Conservation (phyloP, 2,329 filamentous ascomycete genomes). For the Sclerotinia minor region DNA sequence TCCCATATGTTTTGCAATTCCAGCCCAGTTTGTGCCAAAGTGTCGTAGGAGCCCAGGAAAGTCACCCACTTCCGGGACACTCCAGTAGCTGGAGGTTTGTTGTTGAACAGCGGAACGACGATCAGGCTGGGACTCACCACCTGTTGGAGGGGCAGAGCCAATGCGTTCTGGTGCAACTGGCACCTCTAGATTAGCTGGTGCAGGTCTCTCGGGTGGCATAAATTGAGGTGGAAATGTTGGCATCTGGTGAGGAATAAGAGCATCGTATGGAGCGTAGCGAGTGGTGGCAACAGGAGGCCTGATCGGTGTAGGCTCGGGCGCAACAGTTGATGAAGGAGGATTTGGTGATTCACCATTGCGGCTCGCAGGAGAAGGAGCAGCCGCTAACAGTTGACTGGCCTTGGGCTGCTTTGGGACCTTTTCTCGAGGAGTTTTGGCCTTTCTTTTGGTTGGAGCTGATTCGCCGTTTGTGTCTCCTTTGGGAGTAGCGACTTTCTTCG, state of each 20-base stretch:
- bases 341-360: slow-evolving; percentile 34
- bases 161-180: slow-evolving; percentile 37
- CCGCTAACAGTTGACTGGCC: slow-evolving; percentile 39
- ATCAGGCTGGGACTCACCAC: slow-evolving; percentile 36
- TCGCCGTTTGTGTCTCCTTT: slow-evolving; percentile 47
- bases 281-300: slow-evolving; percentile 27
- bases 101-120: slow-evolving; percentile 45
- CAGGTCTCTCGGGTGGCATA: slow-evolving; percentile 31
- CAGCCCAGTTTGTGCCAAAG: slow-evolving; percentile 77
- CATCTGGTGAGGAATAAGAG: slow-evolving; percentile 24
- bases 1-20: slow-evolving; percentile 76
- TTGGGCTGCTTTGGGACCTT: slow-evolving; percentile 40
- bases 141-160: slow-evolving; percentile 35
- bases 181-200: slow-evolving; percentile 33
- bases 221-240: slow-evolving; percentile 32
- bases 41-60: slow-evolving; percentile 71
- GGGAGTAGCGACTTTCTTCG: slow-evolving; percentile 49
- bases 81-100: slow-evolving; percentile 82
- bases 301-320: slow-evolving; percentile 26
- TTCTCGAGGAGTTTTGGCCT: slow-evolving; percentile 38
- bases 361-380: slow-evolving; percentile 32
- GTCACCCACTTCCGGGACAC: slow-evolving; percentile 75
- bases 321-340: slow-evolving; percentile 25
- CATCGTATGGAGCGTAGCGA: slow-evolving; percentile 36
- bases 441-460: slow-evolving; percentile 44